These are phyloP conservation scores for Cryphonectria naterciae DNA, from an alignment of 2,329 filamentous ascomycete genomes.

Conservation along the genomic window DNA sequence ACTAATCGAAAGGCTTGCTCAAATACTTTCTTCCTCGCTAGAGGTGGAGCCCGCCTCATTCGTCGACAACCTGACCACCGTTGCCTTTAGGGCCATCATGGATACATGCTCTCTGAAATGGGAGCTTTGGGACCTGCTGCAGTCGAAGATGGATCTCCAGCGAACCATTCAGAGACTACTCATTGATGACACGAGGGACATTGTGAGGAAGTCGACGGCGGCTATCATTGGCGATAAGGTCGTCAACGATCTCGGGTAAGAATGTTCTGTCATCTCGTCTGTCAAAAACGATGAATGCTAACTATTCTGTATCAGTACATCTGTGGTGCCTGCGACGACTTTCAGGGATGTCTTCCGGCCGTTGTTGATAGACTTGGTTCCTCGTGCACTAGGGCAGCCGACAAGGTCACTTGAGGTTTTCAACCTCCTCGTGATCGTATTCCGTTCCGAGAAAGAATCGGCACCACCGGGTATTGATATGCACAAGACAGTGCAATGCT, in stretches of 20 bases:
- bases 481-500: constrained; percentile 34
- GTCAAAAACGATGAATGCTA: constrained; percentile 19
- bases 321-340: constrained; percentile 39
- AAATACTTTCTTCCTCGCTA: constrained; percentile 34
- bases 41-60: constrained; percentile 33
- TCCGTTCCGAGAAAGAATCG: constrained; percentile 45
- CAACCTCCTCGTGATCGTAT: constrained; percentile 44
- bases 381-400: constrained; percentile 39
- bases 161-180: constrained; percentile 42
- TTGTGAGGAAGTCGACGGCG: constrained; percentile 43
- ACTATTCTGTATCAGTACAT: constrained; percentile 30
- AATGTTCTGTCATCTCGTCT: constrained; percentile 13
- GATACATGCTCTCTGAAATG: constrained; percentile 44
- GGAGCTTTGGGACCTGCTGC: constrained; percentile 46
- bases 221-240: constrained; percentile 40
- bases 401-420: constrained; percentile 52
- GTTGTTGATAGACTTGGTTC: constrained; percentile 43
- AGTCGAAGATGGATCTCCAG: constrained; percentile 34
- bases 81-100: constrained; percentile 46
- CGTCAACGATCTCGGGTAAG: constrained; percentile 24
- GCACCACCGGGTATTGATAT: constrained; percentile 38
- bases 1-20: constrained; percentile 39
- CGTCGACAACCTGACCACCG: constrained; percentile 39
- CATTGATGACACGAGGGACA: constrained; percentile 41
- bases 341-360: constrained; percentile 56